Percentiles rank a stretch among this genome's conserved stretches.
Conservation (phyloP, 2,329 filamentous ascomycete species). For the Talaromyces funiculosus region DNA sequence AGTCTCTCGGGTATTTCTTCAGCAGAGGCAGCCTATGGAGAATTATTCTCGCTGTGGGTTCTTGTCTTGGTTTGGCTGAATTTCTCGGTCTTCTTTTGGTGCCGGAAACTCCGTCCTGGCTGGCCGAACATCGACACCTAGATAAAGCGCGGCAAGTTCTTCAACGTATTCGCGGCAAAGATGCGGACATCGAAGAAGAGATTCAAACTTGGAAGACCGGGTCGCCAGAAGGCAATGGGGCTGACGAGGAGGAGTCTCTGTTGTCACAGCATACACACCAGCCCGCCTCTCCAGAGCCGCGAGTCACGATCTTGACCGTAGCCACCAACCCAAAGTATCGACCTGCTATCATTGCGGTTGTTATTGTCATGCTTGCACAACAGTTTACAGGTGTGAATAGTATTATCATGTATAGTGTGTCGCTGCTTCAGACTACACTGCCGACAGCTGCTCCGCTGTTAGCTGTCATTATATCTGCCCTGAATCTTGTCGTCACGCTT, state of each 20-base stretch:
- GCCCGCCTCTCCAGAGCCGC: slow-evolving; percentile 59
- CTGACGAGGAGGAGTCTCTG: slow-evolving; percentile 65
- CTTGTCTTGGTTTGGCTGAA: slow-evolving; percentile 62
- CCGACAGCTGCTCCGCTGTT: slow-evolving; percentile 75
- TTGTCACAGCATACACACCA: slow-evolving; percentile 55
- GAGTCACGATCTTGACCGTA: slow-evolving; percentile 62
- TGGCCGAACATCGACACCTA: slow-evolving; percentile 61
- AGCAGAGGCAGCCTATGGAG: slow-evolving; percentile 77
- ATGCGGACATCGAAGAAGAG: slow-evolving; percentile 67
- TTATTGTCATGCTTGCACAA: slow-evolving; percentile 88
- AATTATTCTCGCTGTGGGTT: slow-evolving; percentile 70
- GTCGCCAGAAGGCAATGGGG: slow-evolving; percentile 18
- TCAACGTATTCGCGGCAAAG: slow-evolving; percentile 67
- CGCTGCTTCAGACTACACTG: slow-evolving; percentile 73
- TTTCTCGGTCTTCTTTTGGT: slow-evolving; percentile 66
- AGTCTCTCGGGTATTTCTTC: slow-evolving; percentile 80
- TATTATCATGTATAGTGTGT: slow-evolving; percentile 97
- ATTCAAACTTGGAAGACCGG: slow-evolving; percentile 54
- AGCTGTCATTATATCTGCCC: slow-evolving; percentile 77
- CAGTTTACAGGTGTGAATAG: slow-evolving; percentile 94
- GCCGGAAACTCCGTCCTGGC: slow-evolving; percentile 83
- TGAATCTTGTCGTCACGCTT: slow-evolving; percentile 80
- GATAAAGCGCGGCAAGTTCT: slow-evolving; percentile 61
- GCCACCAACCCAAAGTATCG: slow-evolving; percentile 62
- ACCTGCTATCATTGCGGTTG: slow-evolving; percentile 71